Evolutionary conservation across 805 yeast genomes (phyloP), one percentile per base, ranked within the genome.

Genomic region (Metschnikowia koreensis): DNA sequence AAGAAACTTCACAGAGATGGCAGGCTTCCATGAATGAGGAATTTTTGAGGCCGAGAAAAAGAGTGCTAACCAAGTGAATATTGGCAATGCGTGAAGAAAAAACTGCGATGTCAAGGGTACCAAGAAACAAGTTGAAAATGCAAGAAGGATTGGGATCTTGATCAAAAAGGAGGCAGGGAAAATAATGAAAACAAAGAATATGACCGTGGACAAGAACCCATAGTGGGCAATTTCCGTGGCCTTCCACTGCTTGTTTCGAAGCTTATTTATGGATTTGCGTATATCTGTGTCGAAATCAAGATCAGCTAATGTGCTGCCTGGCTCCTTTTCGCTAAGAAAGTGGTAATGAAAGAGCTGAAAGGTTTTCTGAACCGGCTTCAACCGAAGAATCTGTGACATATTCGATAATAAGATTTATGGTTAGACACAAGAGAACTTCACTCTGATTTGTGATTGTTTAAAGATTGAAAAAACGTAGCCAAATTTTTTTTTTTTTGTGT

Each of bases 101-200:
- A 92, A 90, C 67, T 93, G 97, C 7, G 87, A 79, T 1, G 94
- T 83, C 41, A 87, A 67, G 7, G 98, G 98, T 12, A 91, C 65
- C 39, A 76, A 62, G 46, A 87, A 70, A 54, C 87, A 73, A 10
- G 78, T 59, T 17, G 73, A 51, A 36, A 77, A 67, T 38, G 81
- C 71, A 26, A 79, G 59, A 12, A 70, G 60, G 10, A 77, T 76
- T 44, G 74, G 72, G 39, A 68, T 65, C 52, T 71, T 70, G 51
- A 70, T 50, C 3, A 83, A 34, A 56, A 83, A 66, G 10, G 77
- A 66, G 0, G 83, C 81, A 9, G 89, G 88, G 55, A 81, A 75
- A 49, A 84, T 72, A 51, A 80, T 62, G 48, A 83, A 80, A 10
- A 84, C 88, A 64, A 82, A 81, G 37, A 79, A 56, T 63, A 84